phyloP scores from a whole-genome alignment of 345 rosid species.

The Kandelia obovata region DNA sequence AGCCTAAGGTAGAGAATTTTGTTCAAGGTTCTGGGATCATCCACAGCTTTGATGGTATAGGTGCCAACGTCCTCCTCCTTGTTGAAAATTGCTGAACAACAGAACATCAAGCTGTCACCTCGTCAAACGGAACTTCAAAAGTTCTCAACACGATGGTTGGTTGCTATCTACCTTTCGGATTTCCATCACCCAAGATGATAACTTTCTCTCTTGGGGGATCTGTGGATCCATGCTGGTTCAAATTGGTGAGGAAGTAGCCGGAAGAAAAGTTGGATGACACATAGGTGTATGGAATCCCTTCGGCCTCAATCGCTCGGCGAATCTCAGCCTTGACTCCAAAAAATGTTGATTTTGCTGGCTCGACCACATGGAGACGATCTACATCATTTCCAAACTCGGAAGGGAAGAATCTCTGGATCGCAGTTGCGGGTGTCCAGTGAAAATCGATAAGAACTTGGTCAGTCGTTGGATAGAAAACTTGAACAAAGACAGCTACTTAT shows the following conservation, averaged over 20 bases:
- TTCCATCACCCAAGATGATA: slow-evolving; percentile 55
- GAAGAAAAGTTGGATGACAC: slow-evolving; percentile 46
- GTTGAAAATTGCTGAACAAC: slow-evolving; percentile 45
- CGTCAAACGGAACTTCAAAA: not conserved
- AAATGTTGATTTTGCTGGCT: slow-evolving; percentile 42
- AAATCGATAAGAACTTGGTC: too few species aligned
- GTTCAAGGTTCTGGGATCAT: slow-evolving; percentile 62
- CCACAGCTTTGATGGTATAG: slow-evolving; percentile 51
- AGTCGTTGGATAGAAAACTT: too few species aligned
- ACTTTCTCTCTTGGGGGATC: slow-evolving; percentile 64
- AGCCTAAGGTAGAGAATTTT: slow-evolving; percentile 54
- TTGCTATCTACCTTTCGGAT: slow-evolving; percentile 36
- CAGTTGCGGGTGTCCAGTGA: too few species aligned
- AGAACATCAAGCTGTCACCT: too few species aligned
- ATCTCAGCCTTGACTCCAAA: slow-evolving; percentile 40
- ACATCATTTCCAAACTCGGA: slow-evolving; percentile 69
- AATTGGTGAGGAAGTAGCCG: slow-evolving; percentile 39
- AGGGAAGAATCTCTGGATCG: slow-evolving; percentile 55
- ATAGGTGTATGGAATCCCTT: slow-evolving; percentile 55
- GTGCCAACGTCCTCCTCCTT: slow-evolving; percentile 53
- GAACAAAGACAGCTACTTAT: not conserved
- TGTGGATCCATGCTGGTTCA: slow-evolving; percentile 46
- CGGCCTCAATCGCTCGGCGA: slow-evolving; percentile 56
- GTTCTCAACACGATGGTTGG: too few species aligned
- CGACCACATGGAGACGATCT: slow-evolving; percentile 48